phyloP scores from a whole-genome alignment of 2,329 filamentous ascomycete species.

The Hypoxylon sp. region DNA sequence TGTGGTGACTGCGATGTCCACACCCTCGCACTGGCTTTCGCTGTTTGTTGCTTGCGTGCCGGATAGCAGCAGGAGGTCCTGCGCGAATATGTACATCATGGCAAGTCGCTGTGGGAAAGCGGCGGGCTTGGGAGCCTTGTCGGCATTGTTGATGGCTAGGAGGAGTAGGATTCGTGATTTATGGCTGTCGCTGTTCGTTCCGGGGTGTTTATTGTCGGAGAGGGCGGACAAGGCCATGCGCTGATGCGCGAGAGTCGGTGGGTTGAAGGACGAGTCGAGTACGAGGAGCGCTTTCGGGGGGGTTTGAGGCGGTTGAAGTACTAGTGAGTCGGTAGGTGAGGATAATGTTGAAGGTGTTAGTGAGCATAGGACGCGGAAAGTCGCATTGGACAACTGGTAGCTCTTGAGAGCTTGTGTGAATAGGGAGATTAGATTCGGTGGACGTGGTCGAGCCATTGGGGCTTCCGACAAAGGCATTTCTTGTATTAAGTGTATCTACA shows the following conservation, averaged over 20 bases:
- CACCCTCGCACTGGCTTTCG: slow-evolving; percentile 38
- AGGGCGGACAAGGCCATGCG: slow-evolving; percentile 62
- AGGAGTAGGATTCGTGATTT: slow-evolving; percentile 62
- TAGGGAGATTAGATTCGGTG: slow-evolving; percentile 48
- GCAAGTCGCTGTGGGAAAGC: slow-evolving; percentile 71
- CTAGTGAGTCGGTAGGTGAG: slow-evolving; percentile 13
- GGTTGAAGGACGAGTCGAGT: slow-evolving; percentile 75
- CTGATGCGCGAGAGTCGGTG: slow-evolving; percentile 69
- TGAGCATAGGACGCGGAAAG: slow-evolving; percentile 57
- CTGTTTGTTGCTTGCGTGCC: neutral
- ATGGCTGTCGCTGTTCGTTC: neutral
- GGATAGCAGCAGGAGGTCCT: slow-evolving; percentile 55
- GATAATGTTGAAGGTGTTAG: slow-evolving; percentile 32
- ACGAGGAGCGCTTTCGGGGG: slow-evolving; percentile 57
- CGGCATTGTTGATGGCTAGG: slow-evolving; percentile 70
- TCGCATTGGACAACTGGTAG: slow-evolving; percentile 55
- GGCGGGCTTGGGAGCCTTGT: slow-evolving; percentile 73
- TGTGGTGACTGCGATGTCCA: slow-evolving; percentile 76
- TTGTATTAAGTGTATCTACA: too few species aligned
- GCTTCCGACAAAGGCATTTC: slow-evolving; percentile 29
- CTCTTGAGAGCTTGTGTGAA: slow-evolving; percentile 55
- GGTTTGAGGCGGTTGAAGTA: slow-evolving; percentile 37
- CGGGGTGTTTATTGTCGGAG: slow-evolving; percentile 11
- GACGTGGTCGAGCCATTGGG: slow-evolving; percentile 36
- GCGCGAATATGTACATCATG: slow-evolving; percentile 76